phyloP scores from a whole-genome alignment of 768 basidiomycete species.

The Cystofilobasidium bisporidii region DNA sequence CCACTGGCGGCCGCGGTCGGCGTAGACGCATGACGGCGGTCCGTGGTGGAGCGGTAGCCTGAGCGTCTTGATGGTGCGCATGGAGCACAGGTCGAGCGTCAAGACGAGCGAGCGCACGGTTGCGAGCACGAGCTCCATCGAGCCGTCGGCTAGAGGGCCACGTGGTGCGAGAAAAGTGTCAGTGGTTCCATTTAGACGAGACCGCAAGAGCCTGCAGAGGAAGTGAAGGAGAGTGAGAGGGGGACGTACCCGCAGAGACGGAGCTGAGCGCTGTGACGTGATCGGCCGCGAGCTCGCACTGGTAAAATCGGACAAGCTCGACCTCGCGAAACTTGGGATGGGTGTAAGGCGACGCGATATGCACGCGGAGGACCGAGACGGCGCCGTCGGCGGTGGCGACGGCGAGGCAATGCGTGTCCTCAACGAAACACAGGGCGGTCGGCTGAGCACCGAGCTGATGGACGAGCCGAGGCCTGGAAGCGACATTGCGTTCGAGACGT shows the following conservation, averaged over 20 bases:
- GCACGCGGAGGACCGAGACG: slow-evolving; percentile 34
- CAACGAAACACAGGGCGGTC: slow-evolving; percentile 55
- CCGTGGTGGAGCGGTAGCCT: slow-evolving; percentile 78
- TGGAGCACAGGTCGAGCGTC: slow-evolving; percentile 72
- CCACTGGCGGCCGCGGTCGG: slow-evolving; percentile 80
- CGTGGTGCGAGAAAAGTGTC: slow-evolving; percentile 46
- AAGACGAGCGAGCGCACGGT: slow-evolving; percentile 70
- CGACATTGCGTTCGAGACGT: slow-evolving; percentile 85
- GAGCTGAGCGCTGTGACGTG: slow-evolving; percentile 67
- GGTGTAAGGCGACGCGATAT: slow-evolving; percentile 29
- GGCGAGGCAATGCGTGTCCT: slow-evolving; percentile 28
- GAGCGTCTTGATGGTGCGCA: slow-evolving; percentile 65
- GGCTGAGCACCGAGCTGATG: slow-evolving; percentile 54
- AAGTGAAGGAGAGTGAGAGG: no score
- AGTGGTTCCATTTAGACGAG: no score
- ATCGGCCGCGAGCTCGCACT: slow-evolving; percentile 32
- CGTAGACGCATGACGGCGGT: slow-evolving; percentile 70
- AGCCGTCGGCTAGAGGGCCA: slow-evolving; percentile 47
- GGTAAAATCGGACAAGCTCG: slow-evolving; percentile 33
- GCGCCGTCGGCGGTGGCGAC: slow-evolving; percentile 23
- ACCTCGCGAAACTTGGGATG: slow-evolving; percentile 34
- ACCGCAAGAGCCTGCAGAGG: no score
- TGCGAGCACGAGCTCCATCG: slow-evolving; percentile 61
- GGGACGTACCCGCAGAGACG: background rate
- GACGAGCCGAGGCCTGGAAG: slow-evolving; percentile 54